Evolutionary conservation across 208 protist genomes (phyloP).

Genomic region (Entamoeba moshkovskii): DNA sequence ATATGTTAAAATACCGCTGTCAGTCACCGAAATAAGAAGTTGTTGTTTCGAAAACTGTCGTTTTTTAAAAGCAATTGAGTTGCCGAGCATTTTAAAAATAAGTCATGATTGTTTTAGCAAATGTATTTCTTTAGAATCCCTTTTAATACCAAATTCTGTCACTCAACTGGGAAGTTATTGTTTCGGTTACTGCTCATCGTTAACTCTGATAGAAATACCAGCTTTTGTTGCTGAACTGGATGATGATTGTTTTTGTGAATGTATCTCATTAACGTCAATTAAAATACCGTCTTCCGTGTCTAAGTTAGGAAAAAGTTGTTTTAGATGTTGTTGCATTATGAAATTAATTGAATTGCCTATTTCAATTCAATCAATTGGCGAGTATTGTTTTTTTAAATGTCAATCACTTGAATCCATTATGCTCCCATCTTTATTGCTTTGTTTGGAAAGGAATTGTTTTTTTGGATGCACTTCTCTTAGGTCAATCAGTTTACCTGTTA

Average conservation of each 20-base stretch:
- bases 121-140: too few relatives aligned
- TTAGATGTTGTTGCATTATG: not conserved
- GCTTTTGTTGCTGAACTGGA: too few relatives aligned
- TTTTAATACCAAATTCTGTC: too few relatives aligned
- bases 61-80: not conserved
- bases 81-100: not conserved
- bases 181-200: too few relatives aligned
- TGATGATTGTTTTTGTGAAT: not conserved
- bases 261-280: not conserved
- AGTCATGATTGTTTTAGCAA: too few relatives aligned
- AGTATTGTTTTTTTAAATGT: not conserved
- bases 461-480: not conserved
- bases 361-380: not conserved
- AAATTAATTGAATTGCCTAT: not conserved
- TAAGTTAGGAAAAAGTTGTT: not conserved
- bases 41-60: not conserved
- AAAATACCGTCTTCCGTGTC: not conserved
- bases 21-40: too few relatives aligned
- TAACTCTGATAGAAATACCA: too few relatives aligned
- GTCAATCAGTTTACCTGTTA: not conserved
- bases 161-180: too few relatives aligned
- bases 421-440: not conserved
- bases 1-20: too few relatives aligned
- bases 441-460: not conserved
- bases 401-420: not conserved